Conservation (phyloP, 345 rosid species). For the Garcia nutans region DNA sequence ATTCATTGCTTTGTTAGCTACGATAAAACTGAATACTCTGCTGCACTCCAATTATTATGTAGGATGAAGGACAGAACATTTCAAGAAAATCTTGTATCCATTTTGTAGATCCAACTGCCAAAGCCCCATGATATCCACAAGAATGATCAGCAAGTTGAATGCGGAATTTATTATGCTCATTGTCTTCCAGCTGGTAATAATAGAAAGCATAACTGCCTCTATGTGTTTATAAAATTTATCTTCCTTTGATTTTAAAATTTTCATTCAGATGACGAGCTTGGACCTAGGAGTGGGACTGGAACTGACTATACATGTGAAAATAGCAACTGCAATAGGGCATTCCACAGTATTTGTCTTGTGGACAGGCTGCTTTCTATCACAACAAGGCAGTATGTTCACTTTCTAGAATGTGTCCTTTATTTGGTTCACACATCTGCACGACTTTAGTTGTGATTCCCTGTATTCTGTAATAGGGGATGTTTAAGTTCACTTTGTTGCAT, state of each 20-base stretch:
- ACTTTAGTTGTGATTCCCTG: neutral
- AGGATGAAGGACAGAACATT: conserved; percentile 58
- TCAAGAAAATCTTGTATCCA: conserved; percentile 50
- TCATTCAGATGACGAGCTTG: conserved; percentile 62
- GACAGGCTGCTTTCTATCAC: conserved; percentile 85
- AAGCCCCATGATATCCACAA: conserved; percentile 33
- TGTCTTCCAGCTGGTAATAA: conserved; percentile 65
- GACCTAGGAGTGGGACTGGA: conserved; percentile 50
- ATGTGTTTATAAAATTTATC: conserved; percentile 1
- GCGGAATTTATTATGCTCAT: conserved; percentile 81
- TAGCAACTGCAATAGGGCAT: conserved; percentile 60
- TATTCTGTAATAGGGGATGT: neutral
- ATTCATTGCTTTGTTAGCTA: neutral
- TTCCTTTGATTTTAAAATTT: conserved; percentile 7
- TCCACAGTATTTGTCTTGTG: conserved; percentile 65
- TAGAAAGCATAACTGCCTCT: neutral
- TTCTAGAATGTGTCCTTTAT: conserved; percentile 13
- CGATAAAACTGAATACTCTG: conserved; percentile 1
- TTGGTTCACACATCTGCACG: neutral
- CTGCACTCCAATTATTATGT: conserved; percentile 2
- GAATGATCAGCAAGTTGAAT: conserved; percentile 52
- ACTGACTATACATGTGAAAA: conserved; percentile 77
- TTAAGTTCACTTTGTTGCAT: conserved; percentile 8
- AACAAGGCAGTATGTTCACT: conserved; percentile 68
- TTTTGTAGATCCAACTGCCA: conserved; percentile 55